Evolutionary conservation across 75 land plant species (phyloP), one percentile per base, ranked within the genome.

Genomic region (Cunninghamia lanceolata): DNA sequence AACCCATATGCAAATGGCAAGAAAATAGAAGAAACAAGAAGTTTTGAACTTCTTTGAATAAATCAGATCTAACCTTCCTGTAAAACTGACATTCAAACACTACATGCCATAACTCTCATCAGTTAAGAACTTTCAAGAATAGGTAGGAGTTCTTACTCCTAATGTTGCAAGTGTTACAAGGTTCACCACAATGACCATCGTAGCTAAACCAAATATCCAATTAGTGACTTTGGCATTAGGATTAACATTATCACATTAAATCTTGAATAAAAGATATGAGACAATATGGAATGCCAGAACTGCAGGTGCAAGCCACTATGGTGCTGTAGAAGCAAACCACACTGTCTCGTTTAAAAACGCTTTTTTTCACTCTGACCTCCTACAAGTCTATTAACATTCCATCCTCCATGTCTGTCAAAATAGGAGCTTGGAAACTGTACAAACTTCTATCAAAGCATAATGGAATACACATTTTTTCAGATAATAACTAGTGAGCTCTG

Each of bases 201-300:
- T 89, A 46, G 86, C 87, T 16, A 90, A 35, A 40, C 86, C 87
- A 88, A 86, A 86, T 87, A 88, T 17, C 87, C 89, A 90, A 70
- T 90, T 89, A 53, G 87, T 83, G 16, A 90, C 83, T 46, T 86
- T 89, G 30, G 90, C 90, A 78, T 56, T 35, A 14, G 90, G 90
- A 89, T 89, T 89, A 39, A 89, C 90, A 84, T 90, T 74, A 25
- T 87, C 84, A 9, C 90, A 83, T 50, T 90, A 88, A 17, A 88
- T 30, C 52, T 43, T 84, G 84, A 90, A 90, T 53, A 90, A 11
- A 19, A 77, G 30, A 54, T 90, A 90, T 11, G 91, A 86, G 16
- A 75, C 88, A 40, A 88, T 84, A 17, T 90, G 91, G 43, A 88
- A 86, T 3, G 90, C 86, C 47, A 90, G 84, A 40, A 90, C 76